Evolutionary conservation across 2,329 filamentous ascomycete species (phyloP).

Genomic region (Anisogramma anomala): DNA sequence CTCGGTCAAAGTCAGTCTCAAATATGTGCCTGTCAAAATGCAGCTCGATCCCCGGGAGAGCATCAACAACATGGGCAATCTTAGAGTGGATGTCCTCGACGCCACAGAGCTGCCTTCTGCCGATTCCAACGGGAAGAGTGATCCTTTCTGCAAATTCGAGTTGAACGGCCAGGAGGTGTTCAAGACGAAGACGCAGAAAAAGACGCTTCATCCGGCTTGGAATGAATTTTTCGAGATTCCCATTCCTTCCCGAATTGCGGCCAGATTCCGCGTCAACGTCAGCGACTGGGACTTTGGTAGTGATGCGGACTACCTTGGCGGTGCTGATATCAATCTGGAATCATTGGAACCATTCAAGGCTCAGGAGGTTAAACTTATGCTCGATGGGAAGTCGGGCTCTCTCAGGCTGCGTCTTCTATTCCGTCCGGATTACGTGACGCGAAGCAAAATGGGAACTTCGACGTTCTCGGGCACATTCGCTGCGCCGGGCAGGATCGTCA

Average conservation of each 20-base stretch:
- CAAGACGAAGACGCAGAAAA: constrained; percentile 95
- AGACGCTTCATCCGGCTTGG: constrained; percentile 89
- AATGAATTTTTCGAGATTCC: constrained; percentile 88
- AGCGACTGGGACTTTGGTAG: constrained; percentile 97
- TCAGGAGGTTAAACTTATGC: constrained; percentile 58
- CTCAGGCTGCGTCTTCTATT: constrained; percentile 79
- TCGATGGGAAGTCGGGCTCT: constrained; percentile 83
- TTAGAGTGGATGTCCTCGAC: constrained; percentile 87
- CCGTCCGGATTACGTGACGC: constrained; percentile 81
- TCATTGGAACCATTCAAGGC: constrained; percentile 74
- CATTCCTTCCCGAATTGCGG: constrained; percentile 71
- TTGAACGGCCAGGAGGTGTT: constrained; percentile 81
- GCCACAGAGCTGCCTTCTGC: constrained; percentile 80
- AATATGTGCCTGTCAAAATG: constrained; percentile 94
- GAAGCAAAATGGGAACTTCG: constrained; percentile 77
- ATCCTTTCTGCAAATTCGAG: constrained; percentile 92
- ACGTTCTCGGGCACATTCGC: constrained; percentile 89
- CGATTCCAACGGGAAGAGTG: constrained; percentile 91
- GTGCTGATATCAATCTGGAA: constrained; percentile 62
- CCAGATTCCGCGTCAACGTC: constrained; percentile 71
- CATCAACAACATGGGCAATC: constrained; percentile 96
- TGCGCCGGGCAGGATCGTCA: constrained; percentile 76
- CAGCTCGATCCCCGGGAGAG: constrained; percentile 85
- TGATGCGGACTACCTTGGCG: constrained; percentile 83
- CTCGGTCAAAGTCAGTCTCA: constrained; percentile 81